Evolutionary conservation across 345 rosid genomes (phyloP), one percentile per base, ranked within the genome.

Genomic region (Salix viminalis): DNA sequence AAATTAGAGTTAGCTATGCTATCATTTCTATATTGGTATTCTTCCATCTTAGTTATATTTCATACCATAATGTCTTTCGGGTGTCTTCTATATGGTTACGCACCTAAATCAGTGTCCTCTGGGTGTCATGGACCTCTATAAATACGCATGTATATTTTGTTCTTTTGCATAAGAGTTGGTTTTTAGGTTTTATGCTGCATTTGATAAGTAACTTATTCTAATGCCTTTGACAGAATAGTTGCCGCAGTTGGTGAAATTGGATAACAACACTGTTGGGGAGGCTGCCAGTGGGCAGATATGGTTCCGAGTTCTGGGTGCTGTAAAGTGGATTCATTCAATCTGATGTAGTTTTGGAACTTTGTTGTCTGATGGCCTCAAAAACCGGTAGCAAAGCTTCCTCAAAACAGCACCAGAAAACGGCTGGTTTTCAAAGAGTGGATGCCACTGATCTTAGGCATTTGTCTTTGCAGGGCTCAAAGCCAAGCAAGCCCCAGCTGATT

Each of bases 291-390:
- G 73, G 71, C 71, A 76, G 73, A 78, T 73, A 75, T 81, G 78
- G 54, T 81, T 37, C 73, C 77, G 61, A 58, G 67, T 71, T 61
- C 64, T 78, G 82, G 78, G 46, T 73, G 58, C 50, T 44, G 54
- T 46, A 65, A 67, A 34, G 58, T 75, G 79, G 81, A 73, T 75
- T 71, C 82, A 73, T 77, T 78, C 71, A 72, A 70, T 69, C 77
- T 82, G 83, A 85, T 81, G 86, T 58, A 64, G 65, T 71, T 46
- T 64, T 83, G 76, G 60, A 61, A 66, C 50, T 68, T 48, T 50
- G 32, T 69, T 56, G 3, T 50, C 83, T 75, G 39, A 90, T 90
- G 94, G 92, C 90, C 81, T 86, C 91, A 21, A 86, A 79, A 79
- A 69, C 78, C 72, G 73, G 81, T 75, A 77, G 75, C 30, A 87